phyloP scores from a whole-genome alignment of 345 rosid species.

The Clausena lansium region DNA sequence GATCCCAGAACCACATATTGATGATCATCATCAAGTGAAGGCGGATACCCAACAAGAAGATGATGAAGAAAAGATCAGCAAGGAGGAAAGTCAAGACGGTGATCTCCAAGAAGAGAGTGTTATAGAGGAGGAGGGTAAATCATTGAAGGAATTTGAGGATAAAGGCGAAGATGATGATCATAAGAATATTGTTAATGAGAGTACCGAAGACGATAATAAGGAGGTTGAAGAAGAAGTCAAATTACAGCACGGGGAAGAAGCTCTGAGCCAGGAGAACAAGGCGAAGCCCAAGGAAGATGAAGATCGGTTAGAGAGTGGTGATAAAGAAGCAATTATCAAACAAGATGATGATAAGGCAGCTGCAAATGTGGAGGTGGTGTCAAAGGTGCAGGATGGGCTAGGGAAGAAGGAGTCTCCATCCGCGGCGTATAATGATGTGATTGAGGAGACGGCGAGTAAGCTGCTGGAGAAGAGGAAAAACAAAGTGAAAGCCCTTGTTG shows the following conservation, averaged over 20 bases:
- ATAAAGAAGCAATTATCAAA: background rate
- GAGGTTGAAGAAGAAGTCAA: constrained; percentile 11
- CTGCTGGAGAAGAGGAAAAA: constrained; percentile 69
- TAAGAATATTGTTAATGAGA: background rate
- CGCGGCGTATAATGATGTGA: constrained; percentile 75
- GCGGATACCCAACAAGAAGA: background rate
- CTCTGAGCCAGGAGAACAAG: constrained; percentile 17
- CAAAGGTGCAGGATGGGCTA: constrained; percentile 26
- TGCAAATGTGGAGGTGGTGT: constrained; percentile 10
- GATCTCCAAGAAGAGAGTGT: constrained; percentile 17
- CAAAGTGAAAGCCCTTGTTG: constrained; percentile 82
- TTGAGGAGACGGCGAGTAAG: constrained; percentile 70
- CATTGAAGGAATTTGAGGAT: too few species aligned
- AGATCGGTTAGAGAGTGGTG: background rate
- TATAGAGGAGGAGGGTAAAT: background rate
- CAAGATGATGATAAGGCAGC: background rate
- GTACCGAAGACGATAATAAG: constrained; percentile 18
- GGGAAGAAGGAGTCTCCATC: constrained; percentile 60
- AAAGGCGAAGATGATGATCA: background rate
- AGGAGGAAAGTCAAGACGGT: background rate
- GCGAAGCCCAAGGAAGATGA: constrained; percentile 19
- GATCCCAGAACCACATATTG: background rate
- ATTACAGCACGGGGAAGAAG: constrained; percentile 14
- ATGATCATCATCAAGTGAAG: constrained; percentile 6
- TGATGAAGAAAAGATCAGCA: background rate